A percentile compares a stretch with the other conserved stretches of the same genome.
Conservation (phyloP, 352 stramenopile genomes). For the Globisporangium irregulare region DNA sequence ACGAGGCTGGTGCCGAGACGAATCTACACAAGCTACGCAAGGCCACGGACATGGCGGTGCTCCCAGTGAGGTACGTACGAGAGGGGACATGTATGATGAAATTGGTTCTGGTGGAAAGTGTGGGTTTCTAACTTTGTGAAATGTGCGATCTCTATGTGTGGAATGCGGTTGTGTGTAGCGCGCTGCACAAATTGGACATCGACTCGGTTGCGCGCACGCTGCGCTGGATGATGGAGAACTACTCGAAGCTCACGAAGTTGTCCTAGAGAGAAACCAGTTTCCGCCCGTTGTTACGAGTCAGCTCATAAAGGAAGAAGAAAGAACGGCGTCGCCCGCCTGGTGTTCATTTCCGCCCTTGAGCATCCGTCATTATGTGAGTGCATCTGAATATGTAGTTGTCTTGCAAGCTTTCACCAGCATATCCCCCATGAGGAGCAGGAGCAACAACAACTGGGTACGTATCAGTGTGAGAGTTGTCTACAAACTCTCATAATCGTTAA, state of each 20-base stretch:
- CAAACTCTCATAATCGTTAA: background rate
- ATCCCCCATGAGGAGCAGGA: background rate
- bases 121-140: background rate
- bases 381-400: background rate
- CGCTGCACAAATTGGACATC: conserved; percentile 86
- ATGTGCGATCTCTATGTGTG: background rate
- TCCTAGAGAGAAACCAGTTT: conserved; percentile 28
- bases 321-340: background rate
- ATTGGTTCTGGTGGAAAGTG: background rate
- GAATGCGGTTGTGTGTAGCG: conserved; percentile 26
- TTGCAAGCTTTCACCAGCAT: background rate
- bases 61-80: conserved; percentile 68
- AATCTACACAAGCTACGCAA: conserved; percentile 75
- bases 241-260: conserved; percentile 51
- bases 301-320: conserved; percentile 1
- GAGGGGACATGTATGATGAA: background rate
- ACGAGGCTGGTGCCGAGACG: conserved; percentile 72
- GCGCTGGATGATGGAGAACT: conserved; percentile 68
- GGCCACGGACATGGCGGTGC: conserved; percentile 66
- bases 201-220: conserved; percentile 73
- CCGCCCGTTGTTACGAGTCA: background rate
- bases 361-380: background rate
- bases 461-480: background rate
- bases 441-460: background rate
- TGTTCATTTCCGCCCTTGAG: background rate